Conservation (phyloP, 345 rosid genomes). For the Moricandia arvensis region DNA sequence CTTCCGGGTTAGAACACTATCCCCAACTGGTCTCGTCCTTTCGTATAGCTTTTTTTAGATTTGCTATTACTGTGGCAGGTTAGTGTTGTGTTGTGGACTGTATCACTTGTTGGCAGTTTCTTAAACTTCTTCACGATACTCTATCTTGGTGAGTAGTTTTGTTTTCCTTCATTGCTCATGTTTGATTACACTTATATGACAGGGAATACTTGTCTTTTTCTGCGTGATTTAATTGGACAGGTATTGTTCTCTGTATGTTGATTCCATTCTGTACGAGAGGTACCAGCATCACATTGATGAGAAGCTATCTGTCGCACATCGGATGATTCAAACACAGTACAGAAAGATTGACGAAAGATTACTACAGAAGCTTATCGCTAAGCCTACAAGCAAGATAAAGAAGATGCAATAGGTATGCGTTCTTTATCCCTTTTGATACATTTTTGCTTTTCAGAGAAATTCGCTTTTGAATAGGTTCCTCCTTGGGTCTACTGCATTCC, state of each 20-base stretch:
- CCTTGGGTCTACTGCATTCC: neutral
- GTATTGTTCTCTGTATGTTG: slow-evolving; percentile 62
- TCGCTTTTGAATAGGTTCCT: neutral
- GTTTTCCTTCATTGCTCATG: neutral
- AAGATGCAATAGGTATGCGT: slow-evolving; percentile 67
- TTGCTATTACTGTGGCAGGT: slow-evolving; percentile 49
- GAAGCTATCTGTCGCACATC: slow-evolving; percentile 50
- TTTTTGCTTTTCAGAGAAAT: neutral
- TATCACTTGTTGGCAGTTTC: slow-evolving; percentile 63
- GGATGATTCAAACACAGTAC: slow-evolving; percentile 54
- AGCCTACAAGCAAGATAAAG: slow-evolving; percentile 56
- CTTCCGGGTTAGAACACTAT: slow-evolving; percentile 48
- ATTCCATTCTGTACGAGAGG: slow-evolving; percentile 68
- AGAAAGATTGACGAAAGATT: slow-evolving; percentile 55
- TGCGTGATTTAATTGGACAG: slow-evolving; percentile 43
- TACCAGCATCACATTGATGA: slow-evolving; percentile 68
- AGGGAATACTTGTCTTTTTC: neutral
- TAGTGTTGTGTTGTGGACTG: slow-evolving; percentile 54
- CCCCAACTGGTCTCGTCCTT: neutral
- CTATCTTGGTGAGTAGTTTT: slow-evolving; percentile 63
- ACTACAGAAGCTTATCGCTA: slow-evolving; percentile 48
- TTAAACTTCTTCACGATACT: slow-evolving; percentile 71
- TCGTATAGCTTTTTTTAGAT: neutral
- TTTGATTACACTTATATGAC: neutral
- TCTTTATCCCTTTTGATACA: neutral